phyloP scores from a whole-genome alignment of 2,329 filamentous ascomycete species.

The Emergomyces africanus region DNA sequence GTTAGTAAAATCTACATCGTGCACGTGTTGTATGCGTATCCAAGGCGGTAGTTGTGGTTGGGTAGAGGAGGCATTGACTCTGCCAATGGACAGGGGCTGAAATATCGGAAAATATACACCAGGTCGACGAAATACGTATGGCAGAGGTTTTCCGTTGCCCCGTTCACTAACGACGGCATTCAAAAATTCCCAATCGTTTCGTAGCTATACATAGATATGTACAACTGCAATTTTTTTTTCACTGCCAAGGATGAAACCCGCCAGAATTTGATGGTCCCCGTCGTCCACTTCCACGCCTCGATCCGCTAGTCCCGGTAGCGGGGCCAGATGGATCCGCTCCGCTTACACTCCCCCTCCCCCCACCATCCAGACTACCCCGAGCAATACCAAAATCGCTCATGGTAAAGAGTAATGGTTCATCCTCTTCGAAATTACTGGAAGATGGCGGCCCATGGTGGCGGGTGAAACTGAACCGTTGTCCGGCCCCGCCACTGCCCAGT shows the following conservation, averaged over 20 bases:
- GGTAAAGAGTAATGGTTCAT: constrained; percentile 33
- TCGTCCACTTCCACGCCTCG: constrained; percentile 24
- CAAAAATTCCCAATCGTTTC: neutral
- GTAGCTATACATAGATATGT: neutral
- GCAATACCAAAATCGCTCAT: constrained; percentile 35
- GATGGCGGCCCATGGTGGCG: constrained; percentile 20
- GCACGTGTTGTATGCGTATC: neutral
- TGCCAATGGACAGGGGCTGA: neutral
- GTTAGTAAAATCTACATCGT: neutral
- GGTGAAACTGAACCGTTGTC: constrained; percentile 22
- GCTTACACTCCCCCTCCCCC: constrained; percentile 3
- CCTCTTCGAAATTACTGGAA: constrained; percentile 24
- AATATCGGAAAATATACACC: neutral
- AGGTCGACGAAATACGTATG: neutral
- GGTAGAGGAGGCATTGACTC: neutral
- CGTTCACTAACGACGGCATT: neutral
- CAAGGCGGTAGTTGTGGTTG: neutral
- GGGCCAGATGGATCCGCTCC: neutral
- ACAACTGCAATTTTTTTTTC: neutral
- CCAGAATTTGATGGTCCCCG: constrained; percentile 19
- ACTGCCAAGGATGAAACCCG: constrained; percentile 5
- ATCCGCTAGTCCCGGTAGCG: constrained; percentile 12
- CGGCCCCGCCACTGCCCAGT: constrained; percentile 9
- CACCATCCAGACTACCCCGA: constrained; percentile 31
- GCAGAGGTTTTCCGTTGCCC: neutral